A percentile compares a stretch with the other conserved stretches of the same genome.
Conservation (phyloP, 2,329 filamentous ascomycete genomes). For the Hymenoscyphus occultus region DNA sequence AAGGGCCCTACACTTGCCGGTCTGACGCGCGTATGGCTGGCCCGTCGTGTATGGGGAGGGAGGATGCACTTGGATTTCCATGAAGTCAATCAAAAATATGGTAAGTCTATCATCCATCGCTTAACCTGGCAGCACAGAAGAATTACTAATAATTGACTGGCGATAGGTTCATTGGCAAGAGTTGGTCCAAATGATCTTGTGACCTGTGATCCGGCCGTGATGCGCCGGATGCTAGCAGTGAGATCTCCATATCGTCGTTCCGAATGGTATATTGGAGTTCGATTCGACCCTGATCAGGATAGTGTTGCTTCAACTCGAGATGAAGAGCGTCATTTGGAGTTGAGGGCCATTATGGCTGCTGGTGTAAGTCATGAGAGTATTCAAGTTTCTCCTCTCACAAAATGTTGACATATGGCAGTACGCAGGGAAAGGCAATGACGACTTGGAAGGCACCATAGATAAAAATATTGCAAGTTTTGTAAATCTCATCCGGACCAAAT, state of each 20-base stretch:
- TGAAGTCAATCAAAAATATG: constrained; percentile 23
- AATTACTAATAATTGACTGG: background rate
- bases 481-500: constrained; percentile 48
- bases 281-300: constrained; percentile 52
- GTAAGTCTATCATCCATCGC: constrained; percentile 13
- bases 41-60: constrained; percentile 14
- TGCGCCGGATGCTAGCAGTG: constrained; percentile 23
- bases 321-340: constrained; percentile 42
- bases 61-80: constrained; percentile 20
- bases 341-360: constrained; percentile 49
- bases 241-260: constrained; percentile 27
- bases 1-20: constrained; percentile 21
- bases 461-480: constrained; percentile 46
- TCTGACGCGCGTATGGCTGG: constrained; percentile 24
- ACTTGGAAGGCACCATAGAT: constrained; percentile 49
- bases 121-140: background rate
- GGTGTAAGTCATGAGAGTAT: constrained; percentile 39
- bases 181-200: constrained; percentile 32
- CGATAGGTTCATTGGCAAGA: constrained; percentile 19
- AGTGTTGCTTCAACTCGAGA: constrained; percentile 52
- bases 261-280: constrained; percentile 42
- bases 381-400: background rate
- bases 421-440: constrained; percentile 50
- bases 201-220: constrained; percentile 25
- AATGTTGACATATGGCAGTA: constrained; percentile 40